Evolutionary conservation across 257 asterid genomes (phyloP).

Genomic region (Plantago major): DNA sequence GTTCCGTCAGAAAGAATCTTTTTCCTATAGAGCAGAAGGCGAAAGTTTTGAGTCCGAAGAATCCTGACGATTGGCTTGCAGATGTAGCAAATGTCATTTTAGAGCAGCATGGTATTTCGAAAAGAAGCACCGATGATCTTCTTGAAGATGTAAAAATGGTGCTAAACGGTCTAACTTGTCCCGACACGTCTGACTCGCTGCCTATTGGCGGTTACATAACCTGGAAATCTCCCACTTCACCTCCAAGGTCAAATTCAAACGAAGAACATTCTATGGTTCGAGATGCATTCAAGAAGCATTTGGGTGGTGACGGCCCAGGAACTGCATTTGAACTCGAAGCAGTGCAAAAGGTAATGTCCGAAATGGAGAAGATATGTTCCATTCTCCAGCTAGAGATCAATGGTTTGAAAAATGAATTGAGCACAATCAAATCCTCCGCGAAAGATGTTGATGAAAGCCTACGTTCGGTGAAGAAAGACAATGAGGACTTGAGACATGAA

Average conservation of each 20-base stretch:
- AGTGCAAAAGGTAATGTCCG: slow-evolving; percentile 44
- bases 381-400: slow-evolving; percentile 39
- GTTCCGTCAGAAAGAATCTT: slow-evolving; percentile 35
- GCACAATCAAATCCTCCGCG: slow-evolving; percentile 15
- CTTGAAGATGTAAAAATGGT: slow-evolving; percentile 47
- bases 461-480: slow-evolving; percentile 20
- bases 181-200: slow-evolving; percentile 25
- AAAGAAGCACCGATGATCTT: slow-evolving; percentile 48
- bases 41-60: slow-evolving; percentile 15
- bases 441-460: too few relatives aligned
- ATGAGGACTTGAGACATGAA: slow-evolving; percentile 26
- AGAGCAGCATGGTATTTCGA: slow-evolving; percentile 44
- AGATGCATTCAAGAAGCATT: slow-evolving; percentile 43
- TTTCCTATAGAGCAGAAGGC: slow-evolving; percentile 30
- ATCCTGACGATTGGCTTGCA: slow-evolving; percentile 48
- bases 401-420: slow-evolving; percentile 42
- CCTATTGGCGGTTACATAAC: slow-evolving; percentile 54
- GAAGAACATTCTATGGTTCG: slow-evolving; percentile 27
- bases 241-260: slow-evolving; percentile 34
- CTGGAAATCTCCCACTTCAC: slow-evolving; percentile 61
- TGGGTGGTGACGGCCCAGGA: slow-evolving; percentile 50
- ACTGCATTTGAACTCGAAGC: slow-evolving; percentile 42
- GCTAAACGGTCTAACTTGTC: slow-evolving; percentile 16
- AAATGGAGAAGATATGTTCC: slow-evolving; percentile 46
- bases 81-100: slow-evolving; percentile 30